A percentile compares a stretch with the other conserved stretches of the same genome.
phyloP scores from a whole-genome alignment of 371 early-diverging fungal genomes.

The Mortierella sp. region DNA sequence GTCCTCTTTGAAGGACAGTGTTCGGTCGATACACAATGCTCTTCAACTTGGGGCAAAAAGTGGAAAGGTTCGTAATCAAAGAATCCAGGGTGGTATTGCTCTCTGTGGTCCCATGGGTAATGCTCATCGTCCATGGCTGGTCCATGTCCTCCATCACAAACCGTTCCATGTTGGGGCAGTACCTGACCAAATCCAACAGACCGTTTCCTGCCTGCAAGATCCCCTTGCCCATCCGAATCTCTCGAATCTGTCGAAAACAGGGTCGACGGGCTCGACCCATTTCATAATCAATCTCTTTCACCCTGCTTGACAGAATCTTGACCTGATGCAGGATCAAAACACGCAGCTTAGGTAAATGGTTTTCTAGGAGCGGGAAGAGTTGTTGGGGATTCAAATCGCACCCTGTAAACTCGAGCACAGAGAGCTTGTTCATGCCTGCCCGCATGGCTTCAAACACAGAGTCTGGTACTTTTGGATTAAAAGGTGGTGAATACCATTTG shows the following conservation, averaged over 20 bases:
- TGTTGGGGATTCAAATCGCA: slow-evolving; percentile 1
- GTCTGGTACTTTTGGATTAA: neutral
- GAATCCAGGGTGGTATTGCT: neutral
- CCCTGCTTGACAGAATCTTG: neutral
- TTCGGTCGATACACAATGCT: slow-evolving; percentile 3
- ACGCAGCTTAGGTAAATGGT: slow-evolving; percentile 1
- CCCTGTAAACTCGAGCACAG: slow-evolving; percentile 1
- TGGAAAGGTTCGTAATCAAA: neutral
- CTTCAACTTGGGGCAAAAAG: slow-evolving; percentile 1
- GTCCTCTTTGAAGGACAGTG: too few species aligned
- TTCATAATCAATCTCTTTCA: neutral
- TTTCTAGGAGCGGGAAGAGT: slow-evolving; percentile 3
- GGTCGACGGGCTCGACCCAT: too few species aligned
- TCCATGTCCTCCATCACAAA: neutral
- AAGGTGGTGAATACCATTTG: neutral
- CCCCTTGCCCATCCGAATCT: slow-evolving; percentile 2
- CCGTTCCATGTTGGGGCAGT: slow-evolving; percentile 7
- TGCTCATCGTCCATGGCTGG: neutral
- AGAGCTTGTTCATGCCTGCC: slow-evolving; percentile 3
- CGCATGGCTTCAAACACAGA: slow-evolving; percentile 1
- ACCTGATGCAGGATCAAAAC: slow-evolving; percentile 2
- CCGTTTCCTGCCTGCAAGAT: neutral
- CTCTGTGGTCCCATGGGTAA: too few species aligned
- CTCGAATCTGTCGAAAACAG: slow-evolving; percentile 6
- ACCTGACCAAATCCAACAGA: neutral